A percentile compares a stretch with the other conserved stretches of the same genome.
phyloP scores from a whole-genome alignment of 352 stramenopile species.

The Elongisporangium anandrum region DNA sequence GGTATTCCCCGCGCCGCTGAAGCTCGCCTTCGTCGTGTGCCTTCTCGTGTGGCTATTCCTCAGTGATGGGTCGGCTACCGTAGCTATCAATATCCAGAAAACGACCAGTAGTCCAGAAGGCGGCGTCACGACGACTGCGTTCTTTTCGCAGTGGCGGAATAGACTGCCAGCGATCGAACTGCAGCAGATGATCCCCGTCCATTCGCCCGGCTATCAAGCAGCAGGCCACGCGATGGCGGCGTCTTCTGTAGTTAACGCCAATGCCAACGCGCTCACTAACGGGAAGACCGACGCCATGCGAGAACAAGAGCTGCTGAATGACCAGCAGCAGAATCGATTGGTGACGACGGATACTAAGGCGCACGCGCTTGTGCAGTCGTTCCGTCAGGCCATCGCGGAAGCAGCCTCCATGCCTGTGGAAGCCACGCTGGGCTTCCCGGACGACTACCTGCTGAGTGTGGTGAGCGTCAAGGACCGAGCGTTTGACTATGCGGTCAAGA shows the following conservation, averaged over 20 bases:
- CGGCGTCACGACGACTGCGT: constrained; percentile 13
- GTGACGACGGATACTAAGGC: constrained; percentile 16
- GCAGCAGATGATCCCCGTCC: not conserved
- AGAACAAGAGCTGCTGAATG: constrained; percentile 4
- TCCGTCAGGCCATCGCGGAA: constrained; percentile 44
- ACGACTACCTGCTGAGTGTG: constrained; percentile 60
- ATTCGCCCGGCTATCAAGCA: not conserved
- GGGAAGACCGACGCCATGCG: not conserved
- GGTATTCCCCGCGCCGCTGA: constrained; percentile 24
- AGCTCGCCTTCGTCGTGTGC: constrained; percentile 25
- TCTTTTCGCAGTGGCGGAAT: constrained; percentile 7
- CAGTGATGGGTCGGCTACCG: constrained; percentile 26
- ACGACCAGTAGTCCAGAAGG: constrained; percentile 7
- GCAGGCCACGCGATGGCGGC: not conserved
- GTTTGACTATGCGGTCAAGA: constrained; percentile 56
- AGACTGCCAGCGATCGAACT: not conserved
- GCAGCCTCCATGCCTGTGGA: constrained; percentile 27
- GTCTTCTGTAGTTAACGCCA: not conserved
- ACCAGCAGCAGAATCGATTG: constrained; percentile 19
- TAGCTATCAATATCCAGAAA: constrained; percentile 36
- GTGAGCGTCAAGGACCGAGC: constrained; percentile 54
- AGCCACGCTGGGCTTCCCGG: constrained; percentile 39
- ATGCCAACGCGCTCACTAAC: constrained; percentile 6
- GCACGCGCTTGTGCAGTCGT: constrained; percentile 37
- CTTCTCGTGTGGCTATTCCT: constrained; percentile 35